A percentile compares a stretch with the other conserved stretches of the same genome.
These are phyloP conservation scores for Diversispora epigaea DNA, from an alignment of 192 early-diverging fungal genomes.

Conservation along the genomic window DNA sequence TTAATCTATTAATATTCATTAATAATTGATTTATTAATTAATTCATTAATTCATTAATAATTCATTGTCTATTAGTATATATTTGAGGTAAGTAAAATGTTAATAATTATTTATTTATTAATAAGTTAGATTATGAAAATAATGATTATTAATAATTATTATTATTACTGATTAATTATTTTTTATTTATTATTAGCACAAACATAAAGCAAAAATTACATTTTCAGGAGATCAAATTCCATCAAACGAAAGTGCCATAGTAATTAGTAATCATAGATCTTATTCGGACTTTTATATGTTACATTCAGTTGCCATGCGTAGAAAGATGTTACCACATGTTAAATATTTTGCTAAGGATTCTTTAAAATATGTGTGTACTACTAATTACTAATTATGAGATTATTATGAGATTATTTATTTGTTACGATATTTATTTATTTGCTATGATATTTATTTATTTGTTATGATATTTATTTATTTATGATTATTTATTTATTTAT, in stretches of 20 bases:
- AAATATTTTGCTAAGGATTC: constrained; percentile 67
- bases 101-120: too few species aligned
- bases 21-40: too few species aligned
- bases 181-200: not conserved
- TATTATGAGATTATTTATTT: not conserved
- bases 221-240: constrained; percentile 57
- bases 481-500: too few species aligned
- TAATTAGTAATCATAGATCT: constrained; percentile 56
- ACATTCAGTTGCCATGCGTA: constrained; percentile 50
- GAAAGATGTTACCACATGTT: constrained; percentile 52
- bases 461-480: too few species aligned
- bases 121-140: too few species aligned
- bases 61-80: constrained; percentile 24
- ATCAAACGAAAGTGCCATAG: constrained; percentile 50
- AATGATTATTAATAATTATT: too few species aligned
- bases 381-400: not conserved
- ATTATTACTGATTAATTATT: not conserved
- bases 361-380: constrained; percentile 50
- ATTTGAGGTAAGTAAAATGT: constrained; percentile 29
- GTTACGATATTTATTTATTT: not conserved
- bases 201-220: constrained; percentile 52
- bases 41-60: not conserved
- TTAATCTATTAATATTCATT: not conserved
- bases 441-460: too few species aligned
- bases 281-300: constrained; percentile 61